Evolutionary conservation across 148 eudicot species (phyloP), one percentile per base, ranked within the genome.

Genomic region (Oxyria digyna): DNA sequence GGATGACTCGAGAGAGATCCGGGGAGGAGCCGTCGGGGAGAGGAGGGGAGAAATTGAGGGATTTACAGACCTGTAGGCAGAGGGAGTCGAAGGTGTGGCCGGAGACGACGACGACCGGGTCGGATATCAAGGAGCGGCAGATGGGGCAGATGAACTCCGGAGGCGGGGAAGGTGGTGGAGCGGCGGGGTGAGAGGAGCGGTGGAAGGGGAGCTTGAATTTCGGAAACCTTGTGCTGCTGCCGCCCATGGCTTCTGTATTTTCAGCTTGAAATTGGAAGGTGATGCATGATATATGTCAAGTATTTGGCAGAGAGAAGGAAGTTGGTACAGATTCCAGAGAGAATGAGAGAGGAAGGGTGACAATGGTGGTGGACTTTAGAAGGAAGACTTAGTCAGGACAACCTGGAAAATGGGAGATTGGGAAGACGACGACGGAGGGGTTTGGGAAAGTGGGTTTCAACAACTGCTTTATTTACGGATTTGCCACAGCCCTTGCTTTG

Each of bases 51-150:
- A 79, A 86, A 11, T 69, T 69, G 11, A 87, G 82, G 7, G 78
- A 74, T 15, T 21, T 67, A 42, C 96, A 90, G 42, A 81, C 85
- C 24, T 84, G 76, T 0, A 81, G 83, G n/a, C 87, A 82, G 4
- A 76, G 45, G 1, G 96, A 80, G 70, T 94, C 99, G 57, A 88
- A 84, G 48, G 92, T 88, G 32, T 90, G 96, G 6, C 99, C 99
- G 1, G 96, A 86, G 15, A 77, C 70, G 33, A 91, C 76, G 0
- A 88, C 86, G 1, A 87, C 91, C 1, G 99, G 96, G 74, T 94
- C 96, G 42, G 67, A 82, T 67, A 94, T 81, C 8, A 94, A 26
- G 24, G 79, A 74, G 1, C 77, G 75, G 52, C 87, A 87, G 12
- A 94, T 72, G 1, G 96, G 92, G 66, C 98, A 94, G 23, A 90